phyloP scores from a whole-genome alignment of 305 asterid genomes.

The Fraxinus sp. region DNA sequence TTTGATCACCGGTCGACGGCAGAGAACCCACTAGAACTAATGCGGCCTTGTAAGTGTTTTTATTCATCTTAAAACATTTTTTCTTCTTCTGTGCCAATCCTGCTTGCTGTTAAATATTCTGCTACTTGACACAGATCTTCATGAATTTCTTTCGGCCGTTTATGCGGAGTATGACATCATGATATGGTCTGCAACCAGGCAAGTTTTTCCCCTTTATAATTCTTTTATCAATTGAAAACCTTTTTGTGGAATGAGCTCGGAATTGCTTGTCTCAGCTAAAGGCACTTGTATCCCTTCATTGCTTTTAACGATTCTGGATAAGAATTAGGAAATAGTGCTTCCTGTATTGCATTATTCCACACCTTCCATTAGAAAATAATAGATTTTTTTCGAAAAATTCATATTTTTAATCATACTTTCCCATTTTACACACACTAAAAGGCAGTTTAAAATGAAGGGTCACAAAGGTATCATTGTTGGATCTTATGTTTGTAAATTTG shows the following conservation, averaged over 20 bases:
- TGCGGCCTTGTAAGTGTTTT: slow-evolving; percentile 85
- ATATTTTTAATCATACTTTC: background rate
- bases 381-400: background rate
- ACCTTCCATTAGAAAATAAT: background rate
- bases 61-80: slow-evolving; percentile 7
- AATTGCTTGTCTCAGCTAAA: background rate
- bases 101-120: slow-evolving; percentile 19
- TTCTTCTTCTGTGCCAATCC: slow-evolving; percentile 15
- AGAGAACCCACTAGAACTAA: slow-evolving; percentile 83
- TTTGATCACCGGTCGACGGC: slow-evolving; percentile 95
- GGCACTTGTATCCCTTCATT: background rate
- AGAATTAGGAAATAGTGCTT: background rate
- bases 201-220: slow-evolving; percentile 1
- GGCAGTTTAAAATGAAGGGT: background rate
- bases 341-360: background rate
- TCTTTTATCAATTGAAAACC: background rate
- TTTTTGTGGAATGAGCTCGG: background rate
- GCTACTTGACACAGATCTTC: slow-evolving; percentile 66
- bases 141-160: slow-evolving; percentile 84
- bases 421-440: background rate
- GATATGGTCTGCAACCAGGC: slow-evolving; percentile 97
- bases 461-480: background rate
- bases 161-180: slow-evolving; percentile 92
- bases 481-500: background rate
- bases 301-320: background rate